Conservation (phyloP, 768 basidiomycete genomes). For the Mycena vulgaris region DNA sequence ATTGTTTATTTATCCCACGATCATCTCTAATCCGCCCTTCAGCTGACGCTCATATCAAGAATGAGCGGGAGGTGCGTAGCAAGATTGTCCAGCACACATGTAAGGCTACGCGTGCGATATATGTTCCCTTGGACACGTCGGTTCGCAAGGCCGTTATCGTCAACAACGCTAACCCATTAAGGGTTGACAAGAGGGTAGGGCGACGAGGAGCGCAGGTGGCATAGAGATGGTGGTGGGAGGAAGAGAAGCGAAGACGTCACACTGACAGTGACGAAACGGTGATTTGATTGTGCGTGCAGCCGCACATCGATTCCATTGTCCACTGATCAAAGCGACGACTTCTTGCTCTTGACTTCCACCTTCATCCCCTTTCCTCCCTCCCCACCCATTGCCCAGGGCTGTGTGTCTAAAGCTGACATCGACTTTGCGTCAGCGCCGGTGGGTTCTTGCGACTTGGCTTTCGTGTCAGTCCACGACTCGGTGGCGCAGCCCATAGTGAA, state of each 20-base stretch:
- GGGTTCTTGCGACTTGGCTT: neutral
- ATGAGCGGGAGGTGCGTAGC: neutral
- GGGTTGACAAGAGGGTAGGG: slow-evolving; percentile 4
- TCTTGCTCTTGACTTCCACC: neutral
- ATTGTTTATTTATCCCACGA: too few species aligned
- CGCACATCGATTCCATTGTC: neutral
- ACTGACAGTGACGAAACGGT: neutral
- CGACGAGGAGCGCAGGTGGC: slow-evolving; percentile 12
- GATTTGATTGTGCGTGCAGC: neutral
- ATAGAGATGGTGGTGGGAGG: slow-evolving; percentile 1
- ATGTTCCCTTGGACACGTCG: neutral
- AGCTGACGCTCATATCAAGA: slow-evolving; percentile 17
- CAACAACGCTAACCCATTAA: slow-evolving; percentile 2
- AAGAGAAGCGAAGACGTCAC: slow-evolving; percentile 5
- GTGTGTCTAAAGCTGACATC: neutral
- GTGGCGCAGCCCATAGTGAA: neutral
- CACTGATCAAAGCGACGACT: neutral
- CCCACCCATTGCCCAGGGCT: slow-evolving; percentile 1
- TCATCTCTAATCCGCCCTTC: too few species aligned
- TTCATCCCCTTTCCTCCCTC: neutral
- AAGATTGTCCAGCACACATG: neutral
- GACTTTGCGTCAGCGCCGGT: neutral
- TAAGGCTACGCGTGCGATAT: neutral
- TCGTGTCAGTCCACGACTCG: neutral
- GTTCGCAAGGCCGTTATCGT: slow-evolving; percentile 5